Percentiles rank a stretch among this genome's conserved stretches.
phyloP scores from a whole-genome alignment of 441 rosid genomes.

The Populus hybrid region DNA sequence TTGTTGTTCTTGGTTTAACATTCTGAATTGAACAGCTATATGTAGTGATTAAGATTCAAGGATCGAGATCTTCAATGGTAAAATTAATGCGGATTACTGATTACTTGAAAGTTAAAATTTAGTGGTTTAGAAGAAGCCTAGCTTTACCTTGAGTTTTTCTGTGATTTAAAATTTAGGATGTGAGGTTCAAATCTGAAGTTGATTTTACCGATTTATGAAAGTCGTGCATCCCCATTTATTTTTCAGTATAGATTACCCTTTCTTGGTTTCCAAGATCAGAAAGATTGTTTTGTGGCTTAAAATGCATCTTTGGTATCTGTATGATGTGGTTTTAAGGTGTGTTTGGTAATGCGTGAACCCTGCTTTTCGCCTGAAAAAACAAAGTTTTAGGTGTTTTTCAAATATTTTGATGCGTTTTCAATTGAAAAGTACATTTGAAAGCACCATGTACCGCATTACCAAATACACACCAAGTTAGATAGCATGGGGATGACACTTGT shows the following conservation, averaged over 20 bases:
- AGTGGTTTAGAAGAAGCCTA: neutral
- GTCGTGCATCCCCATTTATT: neutral
- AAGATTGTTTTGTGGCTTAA: no score
- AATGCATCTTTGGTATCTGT: no score
- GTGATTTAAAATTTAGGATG: neutral
- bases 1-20: neutral
- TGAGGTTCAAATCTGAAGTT: neutral
- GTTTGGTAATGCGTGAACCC: no score
- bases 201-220: neutral
- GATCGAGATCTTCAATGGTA: neutral
- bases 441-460: no score
- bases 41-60: neutral
- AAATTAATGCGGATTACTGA: neutral
- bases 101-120: neutral
- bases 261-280: neutral
- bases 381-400: no score
- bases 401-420: no score
- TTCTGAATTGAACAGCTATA: neutral
- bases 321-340: no score
- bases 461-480: no score
- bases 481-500: no score
- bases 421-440: no score
- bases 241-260: neutral
- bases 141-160: neutral
- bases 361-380: no score